These are phyloP conservation scores for Bisporella sp. DNA, from an alignment of 2,329 filamentous ascomycete genomes.

Conservation along the genomic window DNA sequence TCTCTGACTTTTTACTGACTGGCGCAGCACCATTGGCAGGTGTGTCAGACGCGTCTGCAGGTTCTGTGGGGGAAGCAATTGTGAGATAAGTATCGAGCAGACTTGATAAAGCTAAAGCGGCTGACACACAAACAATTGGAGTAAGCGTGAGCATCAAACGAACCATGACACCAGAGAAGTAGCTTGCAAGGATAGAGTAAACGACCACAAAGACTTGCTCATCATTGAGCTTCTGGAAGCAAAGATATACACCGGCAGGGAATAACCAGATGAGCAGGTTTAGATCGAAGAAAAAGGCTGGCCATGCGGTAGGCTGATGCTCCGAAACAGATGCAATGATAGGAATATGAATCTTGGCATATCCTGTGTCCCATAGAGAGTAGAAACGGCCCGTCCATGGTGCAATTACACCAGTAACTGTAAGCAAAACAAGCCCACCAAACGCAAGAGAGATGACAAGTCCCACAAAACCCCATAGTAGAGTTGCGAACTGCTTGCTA, in stretches of 20 bases:
- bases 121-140: slow-evolving; percentile 90
- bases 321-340: slow-evolving; percentile 99
- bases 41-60: slow-evolving; percentile 36
- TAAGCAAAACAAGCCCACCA: slow-evolving; percentile 74
- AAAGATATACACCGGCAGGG: slow-evolving; percentile 96
- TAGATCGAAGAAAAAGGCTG: slow-evolving; percentile 97
- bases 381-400: slow-evolving; percentile 99
- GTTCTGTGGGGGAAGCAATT: slow-evolving; percentile 52
- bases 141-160: slow-evolving; percentile 97
- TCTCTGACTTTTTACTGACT: slow-evolving; percentile 30
- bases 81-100: slow-evolving; percentile 83
- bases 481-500: slow-evolving; percentile 87
- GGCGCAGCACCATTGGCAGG: slow-evolving; percentile 30
- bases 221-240: slow-evolving; percentile 87
- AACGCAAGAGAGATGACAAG: slow-evolving; percentile 68
- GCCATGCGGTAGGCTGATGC: slow-evolving; percentile 98
- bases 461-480: slow-evolving; percentile 71
- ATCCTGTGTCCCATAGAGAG: slow-evolving; percentile 97
- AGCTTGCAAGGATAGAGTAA: slow-evolving; percentile 92
- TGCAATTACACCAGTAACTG: slow-evolving; percentile 83
- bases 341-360: slow-evolving; percentile 98
- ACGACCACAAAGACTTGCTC: slow-evolving; percentile 98
- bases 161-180: slow-evolving; percentile 99
- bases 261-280: slow-evolving; percentile 99
- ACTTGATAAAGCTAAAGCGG: slow-evolving; percentile 79